These are phyloP conservation scores for Trichoderma cornu-damae DNA, from an alignment of 2,329 filamentous ascomycete genomes.

Conservation along the genomic window DNA sequence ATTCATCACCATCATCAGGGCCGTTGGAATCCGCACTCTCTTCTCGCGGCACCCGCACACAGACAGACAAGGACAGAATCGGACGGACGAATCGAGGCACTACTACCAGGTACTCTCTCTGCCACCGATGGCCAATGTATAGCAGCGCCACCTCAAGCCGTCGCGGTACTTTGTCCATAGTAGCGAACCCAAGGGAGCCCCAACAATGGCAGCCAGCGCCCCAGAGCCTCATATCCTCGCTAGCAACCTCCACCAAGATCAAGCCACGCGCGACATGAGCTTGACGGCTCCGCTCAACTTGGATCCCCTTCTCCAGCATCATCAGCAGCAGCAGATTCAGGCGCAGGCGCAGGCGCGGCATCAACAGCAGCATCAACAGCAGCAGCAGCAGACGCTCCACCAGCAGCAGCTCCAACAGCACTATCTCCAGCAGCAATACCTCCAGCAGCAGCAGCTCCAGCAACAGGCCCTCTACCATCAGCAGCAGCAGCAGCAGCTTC, in stretches of 20 bases:
- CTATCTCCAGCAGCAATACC: slow-evolving; percentile 21
- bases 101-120: no score
- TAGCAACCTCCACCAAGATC: slow-evolving; percentile 11
- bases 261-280: slow-evolving; percentile 28
- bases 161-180: slow-evolving; percentile 7
- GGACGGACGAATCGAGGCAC: no score
- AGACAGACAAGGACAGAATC: no score
- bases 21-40: no score
- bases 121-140: neutral
- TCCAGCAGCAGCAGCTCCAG: slow-evolving; percentile 21
- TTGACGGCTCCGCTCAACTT: slow-evolving; percentile 30
- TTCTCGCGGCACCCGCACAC: no score
- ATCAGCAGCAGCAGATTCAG: slow-evolving; percentile 26
- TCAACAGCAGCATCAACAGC: slow-evolving; percentile 13
- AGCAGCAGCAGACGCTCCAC: slow-evolving; percentile 1
- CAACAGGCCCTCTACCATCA: slow-evolving; percentile 21
- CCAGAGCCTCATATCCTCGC: slow-evolving; percentile 14
- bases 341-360: slow-evolving; percentile 2
- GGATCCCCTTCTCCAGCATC: slow-evolving; percentile 22
- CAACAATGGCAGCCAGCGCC: slow-evolving; percentile 11
- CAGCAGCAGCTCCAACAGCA: slow-evolving; percentile 19
- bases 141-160: slow-evolving; percentile 8
- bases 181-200: slow-evolving; percentile 2
- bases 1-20: no score
- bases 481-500: slow-evolving; percentile 21